These are phyloP conservation scores for Phytopythium ostracodes DNA, from an alignment of 352 stramenopile species.

Conservation along the genomic window DNA sequence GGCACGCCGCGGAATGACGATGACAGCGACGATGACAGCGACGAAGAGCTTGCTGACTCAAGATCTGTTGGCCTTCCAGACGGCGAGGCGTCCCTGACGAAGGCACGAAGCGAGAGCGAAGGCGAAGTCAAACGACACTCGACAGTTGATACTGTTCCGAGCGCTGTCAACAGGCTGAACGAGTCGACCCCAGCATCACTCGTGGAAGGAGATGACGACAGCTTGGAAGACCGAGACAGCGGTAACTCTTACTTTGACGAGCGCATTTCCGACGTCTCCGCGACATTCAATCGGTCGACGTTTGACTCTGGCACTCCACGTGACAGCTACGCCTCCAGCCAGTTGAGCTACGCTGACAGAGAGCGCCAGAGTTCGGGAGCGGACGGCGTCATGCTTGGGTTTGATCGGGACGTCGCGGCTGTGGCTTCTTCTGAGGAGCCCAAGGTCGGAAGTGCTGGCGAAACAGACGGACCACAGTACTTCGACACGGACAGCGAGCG, in stretches of 20 bases:
- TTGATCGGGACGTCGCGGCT: not conserved
- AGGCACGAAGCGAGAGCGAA: conserved; percentile 2
- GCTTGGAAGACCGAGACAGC: conserved; percentile 12
- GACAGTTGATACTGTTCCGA: conserved; percentile 8
- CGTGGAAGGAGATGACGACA: conserved; percentile 3
- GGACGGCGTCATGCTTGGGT: conserved; percentile 11
- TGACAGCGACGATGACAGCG: conserved; percentile 1
- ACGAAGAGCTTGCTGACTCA: conserved; percentile 8
- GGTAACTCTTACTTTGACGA: conserved; percentile 29
- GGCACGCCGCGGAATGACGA: conserved; percentile 8
- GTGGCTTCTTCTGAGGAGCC: not conserved
- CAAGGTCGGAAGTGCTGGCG: not conserved
- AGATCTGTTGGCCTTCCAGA: conserved; percentile 6
- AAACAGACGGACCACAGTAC: conserved; percentile 26
- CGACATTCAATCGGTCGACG: conserved; percentile 26
- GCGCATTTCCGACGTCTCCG: conserved; percentile 22
- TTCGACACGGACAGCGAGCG: conserved; percentile 51
- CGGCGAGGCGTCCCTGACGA: not conserved
- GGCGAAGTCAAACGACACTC: not conserved
- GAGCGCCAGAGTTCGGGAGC: conserved; percentile 19
- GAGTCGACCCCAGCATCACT: not conserved
- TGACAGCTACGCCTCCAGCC: conserved; percentile 28
- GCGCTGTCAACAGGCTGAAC: not conserved
- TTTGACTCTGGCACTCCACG: conserved; percentile 34
- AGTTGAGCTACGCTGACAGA: conserved; percentile 15